A percentile compares a stretch with the other conserved stretches of the same genome.
These are phyloP conservation scores for Rhizopogon vinicolor DNA, from an alignment of 768 basidiomycete species.

Conservation along the genomic window DNA sequence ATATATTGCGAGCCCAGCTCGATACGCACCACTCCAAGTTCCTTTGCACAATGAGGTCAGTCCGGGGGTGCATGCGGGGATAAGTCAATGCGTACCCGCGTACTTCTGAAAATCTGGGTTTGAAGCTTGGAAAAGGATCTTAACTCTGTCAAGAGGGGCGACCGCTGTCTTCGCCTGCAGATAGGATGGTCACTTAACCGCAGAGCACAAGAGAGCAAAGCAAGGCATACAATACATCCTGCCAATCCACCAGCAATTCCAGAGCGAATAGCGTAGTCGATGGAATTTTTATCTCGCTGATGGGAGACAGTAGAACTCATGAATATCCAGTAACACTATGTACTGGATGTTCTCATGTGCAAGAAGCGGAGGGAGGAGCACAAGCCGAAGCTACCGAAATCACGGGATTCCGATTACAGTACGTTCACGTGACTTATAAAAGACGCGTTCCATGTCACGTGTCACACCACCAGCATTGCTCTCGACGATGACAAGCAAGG, in stretches of 20 bases:
- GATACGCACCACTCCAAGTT: slow-evolving; percentile 79
- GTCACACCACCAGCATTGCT: neutral
- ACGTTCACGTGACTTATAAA: neutral
- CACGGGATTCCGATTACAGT: neutral
- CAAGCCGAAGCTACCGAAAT: neutral
- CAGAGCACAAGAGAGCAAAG: slow-evolving; percentile 2
- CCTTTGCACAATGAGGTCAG: slow-evolving; percentile 41
- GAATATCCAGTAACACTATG: slow-evolving; percentile 8
- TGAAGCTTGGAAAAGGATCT: slow-evolving; percentile 97
- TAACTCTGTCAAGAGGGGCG: slow-evolving; percentile 95
- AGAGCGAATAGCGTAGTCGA: slow-evolving; percentile 67
- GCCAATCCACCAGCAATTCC: slow-evolving; percentile 92
- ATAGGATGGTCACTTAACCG: slow-evolving; percentile 1
- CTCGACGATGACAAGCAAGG: slow-evolving; percentile 38
- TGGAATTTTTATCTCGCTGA: slow-evolving; percentile 48
- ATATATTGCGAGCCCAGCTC: slow-evolving; percentile 73
- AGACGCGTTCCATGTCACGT: neutral
- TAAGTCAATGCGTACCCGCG: slow-evolving; percentile 57
- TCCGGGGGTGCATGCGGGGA: slow-evolving; percentile 18
- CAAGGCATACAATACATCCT: slow-evolving; percentile 77
- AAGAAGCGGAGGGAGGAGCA: neutral
- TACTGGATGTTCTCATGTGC: slow-evolving; percentile 5
- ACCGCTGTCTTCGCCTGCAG: slow-evolving; percentile 87
- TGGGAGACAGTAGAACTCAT: slow-evolving; percentile 32
- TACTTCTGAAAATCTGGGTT: slow-evolving; percentile 94